Conservation (phyloP, 768 basidiomycete genomes). For the Mycena alexandri region DNA sequence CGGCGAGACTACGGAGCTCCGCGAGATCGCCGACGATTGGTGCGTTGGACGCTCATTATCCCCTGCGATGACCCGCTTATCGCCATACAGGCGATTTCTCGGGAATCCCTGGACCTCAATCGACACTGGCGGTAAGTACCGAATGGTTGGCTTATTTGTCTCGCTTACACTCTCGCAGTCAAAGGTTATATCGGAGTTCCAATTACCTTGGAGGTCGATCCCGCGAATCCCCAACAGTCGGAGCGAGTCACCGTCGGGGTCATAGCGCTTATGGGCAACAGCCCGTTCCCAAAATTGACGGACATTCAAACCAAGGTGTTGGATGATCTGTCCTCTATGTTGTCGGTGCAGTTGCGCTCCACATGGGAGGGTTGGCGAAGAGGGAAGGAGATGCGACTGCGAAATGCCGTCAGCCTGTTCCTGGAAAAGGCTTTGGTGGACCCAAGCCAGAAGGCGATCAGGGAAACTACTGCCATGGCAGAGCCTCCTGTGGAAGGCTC, state of each 20-base stretch:
- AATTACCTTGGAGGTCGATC: slow-evolving; percentile 20
- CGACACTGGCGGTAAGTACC: neutral
- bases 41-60: neutral
- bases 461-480: neutral
- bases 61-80: too few relatives aligned
- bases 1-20: slow-evolving; percentile 17
- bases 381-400: slow-evolving; percentile 16
- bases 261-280: slow-evolving; percentile 19
- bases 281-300: slow-evolving; percentile 6
- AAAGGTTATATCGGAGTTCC: slow-evolving; percentile 22
- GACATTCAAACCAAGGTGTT: slow-evolving; percentile 21
- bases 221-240: neutral
- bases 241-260: slow-evolving; percentile 25
- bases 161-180: neutral
- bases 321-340: slow-evolving; percentile 19
- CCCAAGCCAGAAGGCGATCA: slow-evolving; percentile 16
- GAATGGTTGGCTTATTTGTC: too few relatives aligned
- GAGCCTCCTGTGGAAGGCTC: slow-evolving; percentile 23
- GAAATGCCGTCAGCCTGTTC: slow-evolving; percentile 16
- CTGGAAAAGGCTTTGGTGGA: slow-evolving; percentile 24
- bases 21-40: slow-evolving; percentile 16
- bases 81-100: slow-evolving; percentile 12
- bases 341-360: slow-evolving; percentile 18
- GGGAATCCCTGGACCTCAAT: slow-evolving; percentile 19
- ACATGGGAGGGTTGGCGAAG: slow-evolving; percentile 30